Evolutionary conservation across 2,329 filamentous ascomycete genomes (phyloP), one percentile per base, ranked within the genome.

Genomic region (Rutstroemia sydowiana): DNA sequence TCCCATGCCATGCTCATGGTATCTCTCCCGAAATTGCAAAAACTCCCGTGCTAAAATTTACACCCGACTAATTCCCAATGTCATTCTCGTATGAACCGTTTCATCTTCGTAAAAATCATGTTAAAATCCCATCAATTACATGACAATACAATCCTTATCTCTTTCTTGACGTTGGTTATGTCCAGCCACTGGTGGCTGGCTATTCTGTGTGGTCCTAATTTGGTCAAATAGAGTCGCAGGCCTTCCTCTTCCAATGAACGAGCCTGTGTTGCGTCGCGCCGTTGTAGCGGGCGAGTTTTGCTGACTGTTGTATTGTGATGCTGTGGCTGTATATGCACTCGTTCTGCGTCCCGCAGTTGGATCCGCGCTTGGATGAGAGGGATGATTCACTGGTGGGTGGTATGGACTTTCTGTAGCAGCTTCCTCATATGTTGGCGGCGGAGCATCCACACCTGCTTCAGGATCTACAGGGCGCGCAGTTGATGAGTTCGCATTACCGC

Each of bases 341-440:
- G 54, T 45, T 26, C 62, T 26, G 23, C 23, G 23, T 26, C 23
- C 45, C 26, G n/a, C 43, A 47, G 36, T 54, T 4, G 57, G 57
- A 37, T 45, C 49, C 2, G 60, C 45, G n/a, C 45, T 60, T 11
- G 63, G 58, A 52, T 71, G 72, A 2, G 70, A 63, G 0, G 73
- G 75, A 57, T 74, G 73, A 45, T 68, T 63, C 13, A 63, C 61
- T 0, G 77, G 74, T 1, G 77, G 76, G 16, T 74, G 68, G 57
- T 83, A 84, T 2, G 73, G 73, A n/a, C 74, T 73, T 40, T 74
- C 73, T 13, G 70, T 75, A 0, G 80, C 75, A 16, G 80, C 79
- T 64, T 85, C 79, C 64, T 86, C 83, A 61, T 87, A 87, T 0
- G 76, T 75, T 4, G 83, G 83, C 1, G 81, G 82, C 1, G 81